Evolutionary conservation across 1,284 basidiomycete genomes (phyloP), one percentile per base, ranked within the genome.

Genomic region (Leccinum griseonigrum): DNA sequence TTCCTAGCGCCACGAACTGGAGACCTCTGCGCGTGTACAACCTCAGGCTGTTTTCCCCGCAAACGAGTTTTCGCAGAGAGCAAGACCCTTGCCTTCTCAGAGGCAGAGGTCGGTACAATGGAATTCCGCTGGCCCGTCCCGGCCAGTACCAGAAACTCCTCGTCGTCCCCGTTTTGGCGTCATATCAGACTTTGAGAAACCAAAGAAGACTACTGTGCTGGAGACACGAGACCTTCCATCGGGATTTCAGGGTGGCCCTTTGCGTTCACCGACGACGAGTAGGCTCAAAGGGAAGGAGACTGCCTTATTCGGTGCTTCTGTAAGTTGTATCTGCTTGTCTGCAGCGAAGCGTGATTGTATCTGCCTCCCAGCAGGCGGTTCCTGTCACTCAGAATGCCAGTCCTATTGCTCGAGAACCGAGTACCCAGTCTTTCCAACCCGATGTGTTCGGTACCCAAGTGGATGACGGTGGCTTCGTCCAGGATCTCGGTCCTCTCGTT

Each of bases 1-100:
- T n/a, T n/a, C 57, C 38, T 46, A 91, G 87, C 87, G 88, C 81
- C 87, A 90, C 64, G 90, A 92, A 71, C 63, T 87, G 28, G 88
- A 91, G 65, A 81, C 82, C 6, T 78, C 83, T 11, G 68, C 75
- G 32, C 82, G 85, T n/a, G 87, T 80, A 68, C 75, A 79, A 4
- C 75, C 81, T 22, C 69, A 71, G 62, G 78, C 84, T 13, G 71
- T 74, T 16, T 79, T 79, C 16, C 66, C 78, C 29, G 83, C 76
- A 66, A 79, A 74, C 54, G 80, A 78, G 34, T 67, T 69, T 18
- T 75, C 77, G 31, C 75, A 75, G 6, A 79, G 78, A 2, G 78
- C 81, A 22, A 66, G 80, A 22, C 70, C 73, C 8, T 65, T 76
- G 7, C 74, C 79, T 18, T 71, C 76, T 26, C 79, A 82, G 63